A percentile compares a stretch with the other conserved stretches of the same genome.
These are phyloP conservation scores for Lepidium didymum DNA, from an alignment of 345 rosid species.

Conservation along the genomic window DNA sequence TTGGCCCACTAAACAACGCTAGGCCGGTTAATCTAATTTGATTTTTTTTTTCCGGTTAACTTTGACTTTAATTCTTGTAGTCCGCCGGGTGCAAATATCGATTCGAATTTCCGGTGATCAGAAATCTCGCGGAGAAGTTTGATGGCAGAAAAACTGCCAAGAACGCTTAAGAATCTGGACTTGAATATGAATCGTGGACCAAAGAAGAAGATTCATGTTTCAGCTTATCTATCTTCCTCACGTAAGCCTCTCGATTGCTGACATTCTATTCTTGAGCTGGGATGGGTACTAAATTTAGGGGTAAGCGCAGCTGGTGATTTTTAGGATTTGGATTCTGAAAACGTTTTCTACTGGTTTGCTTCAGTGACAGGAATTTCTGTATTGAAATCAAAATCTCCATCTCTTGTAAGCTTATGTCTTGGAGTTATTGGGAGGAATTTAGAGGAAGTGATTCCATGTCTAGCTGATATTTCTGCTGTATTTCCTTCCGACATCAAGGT, in stretches of 20 bases:
- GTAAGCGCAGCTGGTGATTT: too few species aligned
- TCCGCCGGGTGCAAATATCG: background rate
- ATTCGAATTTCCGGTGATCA: conserved; percentile 2
- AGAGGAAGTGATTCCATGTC: conserved; percentile 60
- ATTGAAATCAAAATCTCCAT: conserved; percentile 45
- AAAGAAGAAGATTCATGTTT: conserved; percentile 11
- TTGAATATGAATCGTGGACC: conserved; percentile 28
- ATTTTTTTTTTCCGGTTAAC: background rate
- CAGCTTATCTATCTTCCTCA: conserved; percentile 28
- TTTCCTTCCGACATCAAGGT: conserved; percentile 80
- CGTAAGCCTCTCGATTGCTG: conserved; percentile 24
- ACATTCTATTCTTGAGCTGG: background rate
- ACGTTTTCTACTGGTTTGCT: background rate
- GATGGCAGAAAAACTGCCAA: conserved; percentile 36
- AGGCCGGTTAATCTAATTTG: too few species aligned
- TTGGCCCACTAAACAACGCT: too few species aligned
- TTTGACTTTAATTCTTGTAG: background rate
- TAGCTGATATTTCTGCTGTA: conserved; percentile 48
- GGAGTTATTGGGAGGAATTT: conserved; percentile 76
- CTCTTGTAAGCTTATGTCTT: conserved; percentile 65
- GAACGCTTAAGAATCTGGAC: conserved; percentile 39
- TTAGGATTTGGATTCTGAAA: too few species aligned
- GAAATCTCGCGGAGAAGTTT: background rate
- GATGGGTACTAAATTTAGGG: background rate
- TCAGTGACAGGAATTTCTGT: conserved; percentile 26